Evolutionary conservation across 352 stramenopile species (phyloP).

Genomic region (Globisporangium cystogenes): DNA sequence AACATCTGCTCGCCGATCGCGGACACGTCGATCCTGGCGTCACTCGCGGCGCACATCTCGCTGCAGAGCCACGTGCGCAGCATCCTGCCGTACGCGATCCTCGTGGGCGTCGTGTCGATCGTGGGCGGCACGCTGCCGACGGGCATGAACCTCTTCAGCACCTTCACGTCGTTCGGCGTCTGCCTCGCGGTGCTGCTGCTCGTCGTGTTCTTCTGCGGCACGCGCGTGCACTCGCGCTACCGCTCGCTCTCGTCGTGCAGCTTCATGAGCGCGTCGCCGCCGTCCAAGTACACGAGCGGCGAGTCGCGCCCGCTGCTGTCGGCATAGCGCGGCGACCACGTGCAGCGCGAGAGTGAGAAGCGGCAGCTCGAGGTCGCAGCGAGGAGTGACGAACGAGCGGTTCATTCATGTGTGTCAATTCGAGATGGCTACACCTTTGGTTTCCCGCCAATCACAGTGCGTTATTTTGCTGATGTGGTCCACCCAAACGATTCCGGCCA

Average conservation of each 20-base stretch:
- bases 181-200: conserved; percentile 67
- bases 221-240: conserved; percentile 70
- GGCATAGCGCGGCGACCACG: not conserved
- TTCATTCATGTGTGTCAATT: not conserved
- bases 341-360: not conserved
- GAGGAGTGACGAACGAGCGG: too few relatives aligned
- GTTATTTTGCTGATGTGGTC: not conserved
- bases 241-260: conserved; percentile 69
- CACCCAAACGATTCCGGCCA: too few relatives aligned
- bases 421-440: conserved; percentile 1
- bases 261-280: conserved; percentile 63
- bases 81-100: conserved; percentile 77
- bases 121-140: conserved; percentile 66
- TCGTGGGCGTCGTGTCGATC: conserved; percentile 67
- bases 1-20: conserved; percentile 90
- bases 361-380: too few relatives aligned
- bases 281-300: conserved; percentile 35
- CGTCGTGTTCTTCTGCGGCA: conserved; percentile 78
- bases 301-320: conserved; percentile 51
- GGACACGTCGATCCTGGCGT: conserved; percentile 90
- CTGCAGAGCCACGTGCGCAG: conserved; percentile 83
- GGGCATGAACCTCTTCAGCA: conserved; percentile 63
- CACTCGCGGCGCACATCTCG: conserved; percentile 68
- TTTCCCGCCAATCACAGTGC: not conserved
- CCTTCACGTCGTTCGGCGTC: conserved; percentile 77